Conservation (phyloP, 805 yeast genomes). For the Kluyveromyces siamensis region DNA sequence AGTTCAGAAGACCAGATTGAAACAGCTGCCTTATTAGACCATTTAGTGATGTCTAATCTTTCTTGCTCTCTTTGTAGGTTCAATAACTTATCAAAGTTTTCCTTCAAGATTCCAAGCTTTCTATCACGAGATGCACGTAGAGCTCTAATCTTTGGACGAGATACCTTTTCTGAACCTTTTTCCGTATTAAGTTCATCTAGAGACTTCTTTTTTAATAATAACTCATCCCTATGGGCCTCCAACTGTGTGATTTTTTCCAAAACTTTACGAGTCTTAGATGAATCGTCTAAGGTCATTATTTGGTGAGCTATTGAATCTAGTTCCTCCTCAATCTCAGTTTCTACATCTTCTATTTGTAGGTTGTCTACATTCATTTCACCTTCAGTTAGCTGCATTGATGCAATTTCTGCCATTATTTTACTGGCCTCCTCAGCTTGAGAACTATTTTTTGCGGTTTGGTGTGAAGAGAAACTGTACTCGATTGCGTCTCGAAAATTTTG, state of each 20-base stretch:
- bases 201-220: conserved; percentile 13
- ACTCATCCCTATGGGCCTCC: conserved; percentile 23
- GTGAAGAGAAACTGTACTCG: neutral
- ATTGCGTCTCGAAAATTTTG: conserved; percentile 43
- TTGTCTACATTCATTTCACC: conserved; percentile 19
- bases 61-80: neutral
- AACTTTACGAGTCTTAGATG: conserved; percentile 21
- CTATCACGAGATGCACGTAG: conserved; percentile 11
- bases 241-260: conserved; percentile 17
- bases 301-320: conserved; percentile 29
- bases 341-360: conserved; percentile 4
- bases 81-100: neutral
- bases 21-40: neutral
- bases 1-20: neutral
- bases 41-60: neutral
- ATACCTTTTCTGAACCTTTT: conserved; percentile 15
- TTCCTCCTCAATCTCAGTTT: conserved; percentile 13
- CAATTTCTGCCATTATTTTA: conserved; percentile 33
- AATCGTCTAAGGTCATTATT: conserved; percentile 30
- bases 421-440: conserved; percentile 31
- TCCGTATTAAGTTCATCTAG: conserved; percentile 6
- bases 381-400: conserved; percentile 29
- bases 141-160: conserved; percentile 18
- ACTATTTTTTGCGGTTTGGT: neutral
- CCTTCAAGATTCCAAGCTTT: conserved; percentile 10